Evolutionary conservation across 768 basidiomycete species (phyloP), one percentile per base, ranked within the genome.

Genomic region (Leccinum longicurvipes): DNA sequence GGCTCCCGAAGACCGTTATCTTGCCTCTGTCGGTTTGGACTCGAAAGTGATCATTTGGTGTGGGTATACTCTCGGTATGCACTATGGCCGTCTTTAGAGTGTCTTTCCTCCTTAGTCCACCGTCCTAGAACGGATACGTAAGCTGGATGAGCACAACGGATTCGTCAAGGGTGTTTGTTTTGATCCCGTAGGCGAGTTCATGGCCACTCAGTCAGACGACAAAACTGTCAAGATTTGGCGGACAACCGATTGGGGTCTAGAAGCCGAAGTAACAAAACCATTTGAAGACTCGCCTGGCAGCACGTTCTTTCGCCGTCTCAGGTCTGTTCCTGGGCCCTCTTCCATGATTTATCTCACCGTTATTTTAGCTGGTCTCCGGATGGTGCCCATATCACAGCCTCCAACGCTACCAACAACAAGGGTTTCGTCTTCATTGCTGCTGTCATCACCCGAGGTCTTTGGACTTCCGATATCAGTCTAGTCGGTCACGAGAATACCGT

Each of bases 91-190:
- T 19, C 28, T 15, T 9, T 19, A 39, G 15, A 27, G 24, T 36
- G 32, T 53, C n/a, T n/a, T n/a, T n/a, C n/a, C n/a, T n/a, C 23
- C 53, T 56, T 25, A 59, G 25, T 19, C 9, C 11, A 19, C 39
- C 12, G 0, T 6, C 8, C 0, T 66, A 97, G 95, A 95, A 63
- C 86, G 89, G 12, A 69, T 98, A 54, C 79, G 82, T 36, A 91
- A 87, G 70, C 81, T 99, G 6, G 90, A 91, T 56, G 84, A 84
- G 55, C 97, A 98, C 67, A 86, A 92, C 65, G 96, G 94, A 3
- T 98, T 98, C 71, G 95, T 99, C 64, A 98, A 99, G 73, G 97
- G 97, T 56, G 92, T 99, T 49, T 95, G 93, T 67, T 99, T 96
- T 86, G 97, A 99, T 74, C 97, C 97, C 4, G 96, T 95, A 3